Conservation (phyloP, 129 eudicot species). For the Kitagawia praeruptora region DNA sequence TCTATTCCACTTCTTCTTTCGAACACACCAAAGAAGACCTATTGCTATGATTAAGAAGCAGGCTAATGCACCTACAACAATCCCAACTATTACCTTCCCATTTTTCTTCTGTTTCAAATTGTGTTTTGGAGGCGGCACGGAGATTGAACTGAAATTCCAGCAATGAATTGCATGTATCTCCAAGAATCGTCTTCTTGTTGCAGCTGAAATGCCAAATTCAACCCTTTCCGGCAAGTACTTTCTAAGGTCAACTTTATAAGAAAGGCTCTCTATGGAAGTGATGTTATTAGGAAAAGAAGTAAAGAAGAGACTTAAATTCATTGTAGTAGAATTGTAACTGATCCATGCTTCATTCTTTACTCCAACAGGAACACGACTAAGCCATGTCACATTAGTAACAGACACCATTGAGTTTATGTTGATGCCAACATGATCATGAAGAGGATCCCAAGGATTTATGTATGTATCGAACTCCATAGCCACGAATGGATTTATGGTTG, state of each 20-base stretch:
- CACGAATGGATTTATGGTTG: constrained; percentile 23
- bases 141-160: constrained; percentile 30
- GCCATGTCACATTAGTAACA: constrained; percentile 17
- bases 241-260: constrained; percentile 31
- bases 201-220: constrained; percentile 32
- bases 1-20: constrained; percentile 19
- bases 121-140: background rate
- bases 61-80: constrained; percentile 14
- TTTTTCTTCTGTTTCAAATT: background rate
- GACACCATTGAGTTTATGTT: constrained; percentile 28
- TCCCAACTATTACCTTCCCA: constrained; percentile 13
- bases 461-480: constrained; percentile 42
- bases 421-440: constrained; percentile 33
- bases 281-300: constrained; percentile 22
- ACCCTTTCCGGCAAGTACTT: constrained; percentile 27
- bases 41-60: background rate
- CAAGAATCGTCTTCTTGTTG: background rate
- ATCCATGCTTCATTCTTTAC: constrained; percentile 33
- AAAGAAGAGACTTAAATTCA: constrained; percentile 24
- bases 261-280: constrained; percentile 12
- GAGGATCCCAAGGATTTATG: constrained; percentile 28
- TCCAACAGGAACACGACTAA: constrained; percentile 22
- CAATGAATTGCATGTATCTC: constrained; percentile 15
- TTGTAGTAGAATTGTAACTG: constrained; percentile 23
- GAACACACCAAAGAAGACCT: constrained; percentile 13